Base-by-base conservation (phyloP, 2,329 filamentous ascomycete genomes). In the Arthroderma sp. region DNA sequence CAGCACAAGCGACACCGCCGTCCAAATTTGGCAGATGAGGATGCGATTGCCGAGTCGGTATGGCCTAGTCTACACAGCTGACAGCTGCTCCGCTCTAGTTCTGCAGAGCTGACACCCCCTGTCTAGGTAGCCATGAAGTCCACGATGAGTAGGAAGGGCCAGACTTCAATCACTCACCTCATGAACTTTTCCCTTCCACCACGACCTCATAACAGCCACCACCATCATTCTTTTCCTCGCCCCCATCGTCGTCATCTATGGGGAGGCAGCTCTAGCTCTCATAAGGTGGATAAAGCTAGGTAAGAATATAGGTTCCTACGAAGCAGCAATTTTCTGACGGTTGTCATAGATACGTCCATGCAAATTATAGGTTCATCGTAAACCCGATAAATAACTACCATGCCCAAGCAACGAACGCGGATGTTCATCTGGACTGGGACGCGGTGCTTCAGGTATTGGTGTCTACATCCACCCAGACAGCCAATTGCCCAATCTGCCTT, bases 301-400 rank as follows among this genome's bases (percentile, higher is more conserved):
- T 89, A 74, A 46, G 75, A 37, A 28, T 28, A 40, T 22, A 33
- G 34, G 29, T 15, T 42, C 27, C 10, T 33, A 40, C 39, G 22
- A 38, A 8, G 29, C 4, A 7, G 29, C 15, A 9, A n/a, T 11
- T 22, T 36, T 10, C 28, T 31, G 15, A 36, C 8, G 27, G 3
- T 47, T 15, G 29, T 34, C 29, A 8, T 15, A 83, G 81, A 69
- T 87, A 85, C 53, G 81, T 98, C 10, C 88, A 98, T 62, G 87
- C 91, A 52, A 98, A 98, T 63, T 98, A 98, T 61, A 83, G 91
- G 45, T 98, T 98, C 61, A 83, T 98, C 47, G 88, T 98, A 42
- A 81, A 85, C 48, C 89, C 91, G 3, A 74, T 78, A 45, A 81
- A 79, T 47, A 77, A 81, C 56, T 98, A 96, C 60, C 74, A 77